These are phyloP conservation scores for Pseudotulostoma volvatum DNA, from an alignment of 495 filamentous ascomycete species.

Conservation along the genomic window DNA sequence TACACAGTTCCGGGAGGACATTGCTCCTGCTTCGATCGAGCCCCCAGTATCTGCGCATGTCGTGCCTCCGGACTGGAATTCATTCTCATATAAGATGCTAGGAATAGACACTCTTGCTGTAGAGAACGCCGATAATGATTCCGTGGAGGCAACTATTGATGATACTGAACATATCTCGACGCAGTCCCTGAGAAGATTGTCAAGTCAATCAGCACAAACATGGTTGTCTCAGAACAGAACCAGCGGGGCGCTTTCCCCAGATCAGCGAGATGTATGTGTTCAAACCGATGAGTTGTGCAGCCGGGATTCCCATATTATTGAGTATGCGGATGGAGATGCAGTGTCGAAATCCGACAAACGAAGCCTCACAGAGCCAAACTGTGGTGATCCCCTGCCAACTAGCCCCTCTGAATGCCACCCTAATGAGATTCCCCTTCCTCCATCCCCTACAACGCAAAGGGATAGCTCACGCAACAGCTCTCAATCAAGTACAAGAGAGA, in stretches of 20 bases:
- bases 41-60: too few species aligned
- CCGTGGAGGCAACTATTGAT: conserved; percentile 46
- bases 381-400: too few species aligned
- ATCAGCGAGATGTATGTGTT: neutral
- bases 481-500: conserved; percentile 2
- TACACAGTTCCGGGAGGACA: too few species aligned
- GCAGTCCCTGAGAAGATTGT: conserved; percentile 26
- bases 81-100: conserved; percentile 8
- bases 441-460: too few species aligned
- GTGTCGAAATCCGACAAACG: neutral
- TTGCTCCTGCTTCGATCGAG: too few species aligned
- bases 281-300: neutral
- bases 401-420: neutral
- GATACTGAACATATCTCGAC: conserved; percentile 21
- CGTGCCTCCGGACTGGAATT: too few species aligned
- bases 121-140: conserved; percentile 32
- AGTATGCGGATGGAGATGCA: conserved; percentile 7
- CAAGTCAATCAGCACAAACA: conserved; percentile 27
- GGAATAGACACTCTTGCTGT: conserved; percentile 15
- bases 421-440: neutral
- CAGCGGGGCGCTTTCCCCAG: neutral
- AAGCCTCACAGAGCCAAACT: conserved; percentile 1
- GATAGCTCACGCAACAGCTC: neutral
- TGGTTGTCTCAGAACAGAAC: conserved; percentile 23
- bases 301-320: neutral